These are phyloP conservation scores for Fraxinus sp. DNA, from an alignment of 305 asterid genomes.

Conservation along the genomic window DNA sequence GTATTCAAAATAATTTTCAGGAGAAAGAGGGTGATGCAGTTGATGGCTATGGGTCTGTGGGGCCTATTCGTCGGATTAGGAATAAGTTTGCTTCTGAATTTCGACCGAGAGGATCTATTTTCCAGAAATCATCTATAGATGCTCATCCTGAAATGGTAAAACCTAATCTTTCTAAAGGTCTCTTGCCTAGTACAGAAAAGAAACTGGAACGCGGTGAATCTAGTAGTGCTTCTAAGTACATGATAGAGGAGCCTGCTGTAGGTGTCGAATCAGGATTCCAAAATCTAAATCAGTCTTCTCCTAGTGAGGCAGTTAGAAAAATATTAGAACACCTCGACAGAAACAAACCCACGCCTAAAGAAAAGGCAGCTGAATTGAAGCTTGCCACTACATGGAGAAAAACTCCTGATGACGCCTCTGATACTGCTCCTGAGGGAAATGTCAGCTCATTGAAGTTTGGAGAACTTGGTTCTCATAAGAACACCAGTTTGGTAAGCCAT, in stretches of 20 bases:
- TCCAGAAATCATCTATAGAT: constrained; percentile 45
- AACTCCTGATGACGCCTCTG: constrained; percentile 38
- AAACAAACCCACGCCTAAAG: constrained; percentile 71
- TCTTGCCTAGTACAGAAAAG: constrained; percentile 40
- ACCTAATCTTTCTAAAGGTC: constrained; percentile 42
- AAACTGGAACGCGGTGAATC: constrained; percentile 49
- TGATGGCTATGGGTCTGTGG: constrained; percentile 69
- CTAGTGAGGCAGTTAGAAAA: constrained; percentile 49
- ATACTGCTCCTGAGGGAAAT: constrained; percentile 33
- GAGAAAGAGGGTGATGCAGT: constrained; percentile 44
- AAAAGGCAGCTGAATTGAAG: constrained; percentile 67
- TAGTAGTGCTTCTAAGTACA: constrained; percentile 46
- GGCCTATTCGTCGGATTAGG: constrained; percentile 71
- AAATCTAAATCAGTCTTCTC: constrained; percentile 28
- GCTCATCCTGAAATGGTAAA: constrained; percentile 34
- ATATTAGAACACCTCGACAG: constrained; percentile 73
- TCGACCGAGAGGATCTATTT: constrained; percentile 65
- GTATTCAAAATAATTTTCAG: constrained; percentile 37
- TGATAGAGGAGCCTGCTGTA: constrained; percentile 29
- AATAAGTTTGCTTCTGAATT: constrained; percentile 67
- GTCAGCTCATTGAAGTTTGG: constrained; percentile 30
- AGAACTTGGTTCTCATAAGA: constrained; percentile 39
- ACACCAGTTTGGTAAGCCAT: constrained; percentile 30
- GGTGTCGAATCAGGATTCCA: constrained; percentile 33
- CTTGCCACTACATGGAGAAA: constrained; percentile 62